Conservation (phyloP, 345 rosid species). For the Rhizophora mangle region DNA sequence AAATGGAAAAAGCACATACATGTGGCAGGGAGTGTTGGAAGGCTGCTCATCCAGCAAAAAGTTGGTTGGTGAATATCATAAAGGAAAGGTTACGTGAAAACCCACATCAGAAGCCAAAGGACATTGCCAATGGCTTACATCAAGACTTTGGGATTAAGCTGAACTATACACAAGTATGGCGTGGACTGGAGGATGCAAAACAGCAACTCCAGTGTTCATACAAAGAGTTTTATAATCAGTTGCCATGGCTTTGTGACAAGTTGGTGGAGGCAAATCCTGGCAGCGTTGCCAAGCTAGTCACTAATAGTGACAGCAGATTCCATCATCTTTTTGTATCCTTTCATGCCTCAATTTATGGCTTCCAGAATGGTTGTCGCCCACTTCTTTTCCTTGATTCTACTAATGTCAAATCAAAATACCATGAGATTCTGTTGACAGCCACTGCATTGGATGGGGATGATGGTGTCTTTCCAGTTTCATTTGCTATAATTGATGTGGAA, state of each 20-base stretch:
- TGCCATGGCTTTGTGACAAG: conserved; percentile 69
- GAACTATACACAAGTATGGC: conserved; percentile 78
- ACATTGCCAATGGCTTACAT: conserved; percentile 56
- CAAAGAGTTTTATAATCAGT: conserved; percentile 61
- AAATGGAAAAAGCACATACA: conserved; percentile 54
- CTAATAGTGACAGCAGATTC: conserved; percentile 59
- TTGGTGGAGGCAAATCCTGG: conserved; percentile 71
- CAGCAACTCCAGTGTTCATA: conserved; percentile 78
- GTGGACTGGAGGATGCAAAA: conserved; percentile 82
- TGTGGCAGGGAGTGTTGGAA: conserved; percentile 84
- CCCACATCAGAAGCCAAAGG: conserved; percentile 77
- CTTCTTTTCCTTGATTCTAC: conserved; percentile 79
- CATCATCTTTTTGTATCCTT: conserved; percentile 72
- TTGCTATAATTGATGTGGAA: conserved; percentile 75
- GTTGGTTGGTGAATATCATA: conserved; percentile 76
- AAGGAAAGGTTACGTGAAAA: conserved; percentile 72
- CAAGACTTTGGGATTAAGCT: conserved; percentile 76
- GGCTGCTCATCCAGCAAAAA: conserved; percentile 69
- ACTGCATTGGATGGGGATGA: conserved; percentile 87
- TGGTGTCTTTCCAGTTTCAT: conserved; percentile 66
- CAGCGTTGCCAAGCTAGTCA: conserved; percentile 49
- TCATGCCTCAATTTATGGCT: conserved; percentile 61
- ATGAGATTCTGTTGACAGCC: conserved; percentile 73
- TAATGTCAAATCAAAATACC: conserved; percentile 65
- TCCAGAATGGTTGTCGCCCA: conserved; percentile 77